Evolutionary conservation across 1,284 basidiomycete genomes (phyloP), one percentile per base, ranked within the genome.

Genomic region (Pseudozyma tsukubaensis): DNA sequence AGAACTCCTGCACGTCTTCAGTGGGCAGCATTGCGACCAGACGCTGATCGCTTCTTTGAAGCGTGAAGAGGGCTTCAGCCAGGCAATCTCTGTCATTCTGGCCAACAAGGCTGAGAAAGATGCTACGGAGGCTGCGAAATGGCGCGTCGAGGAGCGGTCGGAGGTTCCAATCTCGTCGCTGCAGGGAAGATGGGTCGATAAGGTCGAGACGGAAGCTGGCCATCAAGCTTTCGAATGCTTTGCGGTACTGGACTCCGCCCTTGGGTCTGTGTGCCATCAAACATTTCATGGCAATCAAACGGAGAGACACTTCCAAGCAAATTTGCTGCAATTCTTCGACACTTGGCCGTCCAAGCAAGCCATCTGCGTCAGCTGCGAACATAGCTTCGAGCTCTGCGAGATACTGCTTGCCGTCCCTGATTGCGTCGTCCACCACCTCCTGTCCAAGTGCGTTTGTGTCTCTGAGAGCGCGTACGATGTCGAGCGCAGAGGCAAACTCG

Each of bases 381-480:
- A 34, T 12, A 29, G 32, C 18, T 54, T 59, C n/a, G 16, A 69
- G 61, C 29, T 32, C 14, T 13, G 47, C 40, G 0, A 66, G 49
- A 35, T 59, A 70, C 13, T 44, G 24, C 48, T 59, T 65, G 4
- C 66, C 72, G 50, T 66, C 66, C 9, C 51, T 50, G 10, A 70
- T 47, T 1, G 66, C 59, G 12, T 74, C 61, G 21, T 70, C 58
- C 16, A 74, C 54, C 12, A 52, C 39, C 13, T 74, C 51, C 36
- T 70, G 72, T 7, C 62, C 48, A 4, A 74, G 0, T 2, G 66
- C 72, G 14, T 70, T 59, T 43, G 72, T 74, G 49, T 74, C 72
- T 7, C 62, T 42, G 5, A 74, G 53, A 24, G 48, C 55, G 35
- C 66, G 61, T 0, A 74, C 63, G 35, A 74, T 59, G 21, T 66